Evolutionary conservation across 192 early-diverging fungal species (phyloP), one percentile per base, ranked within the genome.

Genomic region (Linnemannia schmuckeri): DNA sequence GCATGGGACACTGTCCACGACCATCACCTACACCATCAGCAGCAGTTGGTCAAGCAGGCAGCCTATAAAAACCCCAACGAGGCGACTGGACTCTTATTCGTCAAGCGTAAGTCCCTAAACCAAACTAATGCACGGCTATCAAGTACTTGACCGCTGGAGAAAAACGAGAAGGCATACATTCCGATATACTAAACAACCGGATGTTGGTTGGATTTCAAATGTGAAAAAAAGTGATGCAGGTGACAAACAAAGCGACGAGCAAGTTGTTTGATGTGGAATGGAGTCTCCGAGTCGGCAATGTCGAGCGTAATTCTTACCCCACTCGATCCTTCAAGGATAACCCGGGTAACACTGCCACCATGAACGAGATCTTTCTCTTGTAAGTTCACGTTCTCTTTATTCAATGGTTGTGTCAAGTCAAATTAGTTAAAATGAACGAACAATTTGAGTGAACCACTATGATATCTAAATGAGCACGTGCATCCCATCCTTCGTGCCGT

Each of bases 281-380:
- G 79, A 87, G 66, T 55, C 55, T 87, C 8, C 73, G 76, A 2
- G 54, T 87, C 18, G 76, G 76, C 22, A 75, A 77, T 70, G 71
- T 70, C 8, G 85, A 87, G 27, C 75, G 71, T 4, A 81, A 72
- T 0, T 78, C 85, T 3, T 80, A 81, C 54, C 72, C 85, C 35
- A 6, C 76, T 2, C 79, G 85, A 27, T 81, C 84, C 17, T 87
- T 78, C 72, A 87, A 87, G 55, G 85, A 81, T 61, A 87, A 75
- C 52, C 70, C 79, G 12, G 85, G 85, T 15, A 87, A 78, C 52
- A 87, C 78, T 33, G 85, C 76, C 1, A 81, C 85, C 24, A 81
- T 87, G 85, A 87, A 87, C 70, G 85, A 87, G 40, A 54, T 81
- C 63, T 87, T 87, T 55, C 44, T 87, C 44, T 87, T 87, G 84